These are phyloP conservation scores for Ogataea methylovora DNA, from an alignment of 805 yeast species.

Conservation along the genomic window DNA sequence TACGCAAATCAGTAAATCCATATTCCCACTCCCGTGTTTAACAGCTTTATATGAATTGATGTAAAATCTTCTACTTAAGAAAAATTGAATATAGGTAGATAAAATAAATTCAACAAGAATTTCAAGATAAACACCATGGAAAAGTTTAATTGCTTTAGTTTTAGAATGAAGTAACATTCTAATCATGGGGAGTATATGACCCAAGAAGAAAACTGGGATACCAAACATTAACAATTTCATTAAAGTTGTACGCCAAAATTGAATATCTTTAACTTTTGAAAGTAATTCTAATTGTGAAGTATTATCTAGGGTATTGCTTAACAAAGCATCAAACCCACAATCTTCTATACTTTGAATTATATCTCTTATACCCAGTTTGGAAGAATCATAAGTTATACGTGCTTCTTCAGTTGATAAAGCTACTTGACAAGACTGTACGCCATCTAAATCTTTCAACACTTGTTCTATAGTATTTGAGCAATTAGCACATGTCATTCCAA, in stretches of 20 bases:
- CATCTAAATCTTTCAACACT: slow-evolving; percentile 35
- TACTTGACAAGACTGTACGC: slow-evolving; percentile 43
- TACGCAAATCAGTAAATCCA: slow-evolving; percentile 85
- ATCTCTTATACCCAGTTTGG: slow-evolving; percentile 52
- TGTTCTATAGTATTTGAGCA: slow-evolving; percentile 44
- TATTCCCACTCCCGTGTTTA: slow-evolving; percentile 66
- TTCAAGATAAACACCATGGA: slow-evolving; percentile 57
- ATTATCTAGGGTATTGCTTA: slow-evolving; percentile 44
- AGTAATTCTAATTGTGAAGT: slow-evolving; percentile 63
- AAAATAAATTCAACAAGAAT: slow-evolving; percentile 52
- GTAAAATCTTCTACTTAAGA: slow-evolving; percentile 63
- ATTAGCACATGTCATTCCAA: slow-evolving; percentile 58
- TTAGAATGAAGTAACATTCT: slow-evolving; percentile 8
- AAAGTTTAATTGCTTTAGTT: slow-evolving; percentile 11
- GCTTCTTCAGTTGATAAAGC: slow-evolving; percentile 50
- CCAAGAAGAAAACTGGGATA: slow-evolving; percentile 47
- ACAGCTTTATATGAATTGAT: slow-evolving; percentile 58
- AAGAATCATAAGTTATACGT: slow-evolving; percentile 41
- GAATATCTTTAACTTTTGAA: slow-evolving; percentile 63
- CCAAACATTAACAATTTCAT: slow-evolving; percentile 48
- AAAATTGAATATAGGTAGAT: slow-evolving; percentile 54
- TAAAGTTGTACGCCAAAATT: slow-evolving; percentile 59
- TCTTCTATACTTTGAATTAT: slow-evolving; percentile 47
- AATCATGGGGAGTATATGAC: slow-evolving; percentile 40
- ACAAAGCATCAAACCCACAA: slow-evolving; percentile 45